Base-by-base conservation (phyloP, 371 early-diverging fungal species). In the Syncephalastrum racemosum region DNA sequence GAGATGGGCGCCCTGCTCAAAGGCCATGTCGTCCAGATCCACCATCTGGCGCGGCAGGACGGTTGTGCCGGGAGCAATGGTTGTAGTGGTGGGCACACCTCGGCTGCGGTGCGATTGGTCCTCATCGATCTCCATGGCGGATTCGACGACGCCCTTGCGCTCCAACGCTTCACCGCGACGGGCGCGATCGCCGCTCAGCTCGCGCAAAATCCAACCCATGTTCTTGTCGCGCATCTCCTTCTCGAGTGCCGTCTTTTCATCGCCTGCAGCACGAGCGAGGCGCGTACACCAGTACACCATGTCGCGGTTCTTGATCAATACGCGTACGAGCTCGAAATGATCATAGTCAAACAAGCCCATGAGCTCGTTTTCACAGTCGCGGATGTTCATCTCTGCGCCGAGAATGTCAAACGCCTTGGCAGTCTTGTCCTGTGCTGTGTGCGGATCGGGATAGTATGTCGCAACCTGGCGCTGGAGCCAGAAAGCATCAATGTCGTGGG, bases 401-500 rank as follows among this genome's bases (percentile, higher is more conserved):
- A 98, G 75, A 24, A 97, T 83, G 6, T 83, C 81, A 62, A 92
- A 75, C 0, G 94, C 92, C 18, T 77, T 73, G 1, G 76, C 73
- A 0, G 97, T 87, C 78, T 95, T 97, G 53, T 90, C 84, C 72
- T 94, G 94, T 5, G 95, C 92, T 4, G 81, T 80, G 53, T 87
- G 88, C 1, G 94, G 89, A 70, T 97, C 98, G 31, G 86, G 61
- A 68, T 92, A 95, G 55, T 87, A 83, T 19, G 82, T 68, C 23
- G 90, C 79, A 22, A 98, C 81, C 50, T 86, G 82, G 40, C 97
- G 90, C 68, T 97, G 97, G n/a, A 96, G 81, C 96, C 96, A 98
- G 71, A 95, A 96, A 4, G 97, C 95, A 70, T 97, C 97, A 59
- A 98, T 83, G 54, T 93, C 92, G 68, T 94, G 93, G 7, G 93